phyloP scores from a whole-genome alignment of 768 basidiomycete species.

The Bullera alba region DNA sequence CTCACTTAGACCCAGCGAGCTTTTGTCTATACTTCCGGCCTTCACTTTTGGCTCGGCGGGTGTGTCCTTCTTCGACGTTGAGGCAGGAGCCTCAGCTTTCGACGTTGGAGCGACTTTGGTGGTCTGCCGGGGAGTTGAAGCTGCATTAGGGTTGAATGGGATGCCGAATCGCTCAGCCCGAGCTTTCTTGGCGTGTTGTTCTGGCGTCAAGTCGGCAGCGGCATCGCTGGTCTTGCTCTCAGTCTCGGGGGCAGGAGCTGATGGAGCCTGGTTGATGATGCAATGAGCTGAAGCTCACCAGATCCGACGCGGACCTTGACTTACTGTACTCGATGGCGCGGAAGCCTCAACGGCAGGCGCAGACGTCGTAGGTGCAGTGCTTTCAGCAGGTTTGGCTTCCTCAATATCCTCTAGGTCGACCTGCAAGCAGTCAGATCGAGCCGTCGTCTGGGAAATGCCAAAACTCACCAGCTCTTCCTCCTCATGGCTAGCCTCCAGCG shows the following conservation, averaged over 20 bases:
- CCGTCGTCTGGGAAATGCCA: background rate
- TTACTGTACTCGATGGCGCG: too few relatives aligned
- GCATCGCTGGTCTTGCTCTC: too few relatives aligned
- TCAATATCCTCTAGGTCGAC: constrained; percentile 14
- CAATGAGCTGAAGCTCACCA: too few relatives aligned
- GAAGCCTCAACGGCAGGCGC: background rate
- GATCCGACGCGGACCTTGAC: too few relatives aligned
- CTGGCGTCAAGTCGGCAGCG: constrained; percentile 28
- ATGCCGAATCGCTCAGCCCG: constrained; percentile 41
- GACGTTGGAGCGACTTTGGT: background rate
- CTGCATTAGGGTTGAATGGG: constrained; percentile 39
- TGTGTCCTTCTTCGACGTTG: constrained; percentile 5
- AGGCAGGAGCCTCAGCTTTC: constrained; percentile 2
- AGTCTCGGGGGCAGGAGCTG: too few relatives aligned
- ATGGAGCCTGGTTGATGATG: too few relatives aligned
- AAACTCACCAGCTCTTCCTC: constrained; percentile 33
- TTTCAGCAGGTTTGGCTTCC: background rate
- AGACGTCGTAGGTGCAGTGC: background rate
- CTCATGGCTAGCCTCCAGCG: constrained; percentile 9
- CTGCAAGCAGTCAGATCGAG: constrained; percentile 1
- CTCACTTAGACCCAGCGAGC: constrained; percentile 25
- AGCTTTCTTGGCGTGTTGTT: constrained; percentile 38
- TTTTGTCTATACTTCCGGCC: constrained; percentile 14
- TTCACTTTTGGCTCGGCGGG: constrained; percentile 1
- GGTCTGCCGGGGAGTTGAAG: constrained; percentile 6